A percentile compares a stretch with the other conserved stretches of the same genome.
Conservation (phyloP, 805 yeast genomes). For the Komagataella kurtzmanii region DNA sequence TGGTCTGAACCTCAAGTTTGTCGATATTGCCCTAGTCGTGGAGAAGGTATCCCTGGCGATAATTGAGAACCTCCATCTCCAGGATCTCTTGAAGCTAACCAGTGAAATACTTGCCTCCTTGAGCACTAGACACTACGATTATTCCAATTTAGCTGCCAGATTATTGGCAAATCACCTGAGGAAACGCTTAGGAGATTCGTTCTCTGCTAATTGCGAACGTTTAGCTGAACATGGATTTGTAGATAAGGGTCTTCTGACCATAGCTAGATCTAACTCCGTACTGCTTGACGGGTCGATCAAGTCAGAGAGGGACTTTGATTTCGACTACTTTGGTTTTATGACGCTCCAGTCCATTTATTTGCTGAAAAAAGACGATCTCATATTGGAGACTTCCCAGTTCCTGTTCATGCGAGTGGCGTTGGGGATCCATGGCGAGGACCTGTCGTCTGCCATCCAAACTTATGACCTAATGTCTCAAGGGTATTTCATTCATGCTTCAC, state of each 20-base stretch:
- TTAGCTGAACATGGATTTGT: constrained; percentile 50
- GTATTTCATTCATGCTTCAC: constrained; percentile 89
- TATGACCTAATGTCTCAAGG: constrained; percentile 78
- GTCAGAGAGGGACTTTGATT: constrained; percentile 58
- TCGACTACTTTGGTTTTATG: constrained; percentile 81
- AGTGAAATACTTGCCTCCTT: constrained; percentile 92
- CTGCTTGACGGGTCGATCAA: constrained; percentile 57
- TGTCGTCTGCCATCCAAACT: constrained; percentile 61
- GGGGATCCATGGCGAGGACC: constrained; percentile 71
- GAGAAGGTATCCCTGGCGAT: constrained; percentile 35
- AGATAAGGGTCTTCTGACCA: constrained; percentile 40
- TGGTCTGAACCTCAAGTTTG: constrained; percentile 27
- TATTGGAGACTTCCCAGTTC: constrained; percentile 90
- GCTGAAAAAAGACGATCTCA: constrained; percentile 43
- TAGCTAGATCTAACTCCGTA: constrained; percentile 44
- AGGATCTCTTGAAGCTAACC: constrained; percentile 31
- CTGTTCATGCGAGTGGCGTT: constrained; percentile 83
- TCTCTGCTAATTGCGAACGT: constrained; percentile 67
- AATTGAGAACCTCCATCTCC: constrained; percentile 30
- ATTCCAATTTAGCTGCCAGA: constrained; percentile 85
- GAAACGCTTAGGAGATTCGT: constrained; percentile 67
- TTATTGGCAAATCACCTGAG: constrained; percentile 76
- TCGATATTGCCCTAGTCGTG: constrained; percentile 31
- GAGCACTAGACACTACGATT: constrained; percentile 92
- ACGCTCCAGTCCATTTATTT: constrained; percentile 86